A percentile compares a stretch with the other conserved stretches of the same genome.
phyloP scores from a whole-genome alignment of 352 stramenopile genomes.

The Phytophthora cactorum region DNA sequence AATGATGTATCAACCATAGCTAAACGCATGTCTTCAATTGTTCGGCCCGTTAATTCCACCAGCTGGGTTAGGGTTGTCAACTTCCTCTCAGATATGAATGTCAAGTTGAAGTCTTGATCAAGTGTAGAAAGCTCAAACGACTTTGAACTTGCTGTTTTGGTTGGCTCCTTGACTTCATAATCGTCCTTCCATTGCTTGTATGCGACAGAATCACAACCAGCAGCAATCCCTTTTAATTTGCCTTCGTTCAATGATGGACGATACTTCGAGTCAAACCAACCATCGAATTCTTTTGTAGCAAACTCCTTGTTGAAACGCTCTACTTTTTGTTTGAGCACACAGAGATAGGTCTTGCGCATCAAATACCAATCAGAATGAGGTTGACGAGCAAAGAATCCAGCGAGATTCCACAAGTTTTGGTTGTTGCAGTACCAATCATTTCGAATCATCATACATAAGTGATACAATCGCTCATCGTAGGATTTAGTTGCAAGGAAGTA shows the following conservation, averaged over 20 bases:
- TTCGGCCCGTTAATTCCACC: no score
- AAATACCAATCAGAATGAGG: conserved; percentile 10
- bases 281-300: conserved; percentile 6
- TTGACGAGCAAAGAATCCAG: conserved; percentile 10
- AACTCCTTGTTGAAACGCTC: conserved; percentile 7
- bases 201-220: conserved; percentile 4
- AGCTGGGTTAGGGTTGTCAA: no score
- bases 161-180: conserved; percentile 5
- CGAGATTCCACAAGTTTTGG: conserved; percentile 6
- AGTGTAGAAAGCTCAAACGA: conserved; percentile 8
- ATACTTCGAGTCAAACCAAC: conserved; percentile 9
- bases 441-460: conserved; percentile 7
- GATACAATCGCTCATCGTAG: conserved; percentile 2
- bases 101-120: conserved; percentile 9
- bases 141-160: neutral
- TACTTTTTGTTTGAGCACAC: conserved; percentile 8
- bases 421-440: conserved; percentile 6
- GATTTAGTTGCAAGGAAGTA: neutral
- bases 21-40: no score
- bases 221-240: conserved; percentile 6
- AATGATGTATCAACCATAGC: no score
- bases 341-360: conserved; percentile 5
- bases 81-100: no score
- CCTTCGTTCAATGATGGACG: conserved; percentile 6
- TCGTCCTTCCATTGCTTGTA: conserved; percentile 2